These are phyloP conservation scores for Effrenium voratum DNA, from an alignment of 73 alveolate genomes.

Conservation along the genomic window DNA sequence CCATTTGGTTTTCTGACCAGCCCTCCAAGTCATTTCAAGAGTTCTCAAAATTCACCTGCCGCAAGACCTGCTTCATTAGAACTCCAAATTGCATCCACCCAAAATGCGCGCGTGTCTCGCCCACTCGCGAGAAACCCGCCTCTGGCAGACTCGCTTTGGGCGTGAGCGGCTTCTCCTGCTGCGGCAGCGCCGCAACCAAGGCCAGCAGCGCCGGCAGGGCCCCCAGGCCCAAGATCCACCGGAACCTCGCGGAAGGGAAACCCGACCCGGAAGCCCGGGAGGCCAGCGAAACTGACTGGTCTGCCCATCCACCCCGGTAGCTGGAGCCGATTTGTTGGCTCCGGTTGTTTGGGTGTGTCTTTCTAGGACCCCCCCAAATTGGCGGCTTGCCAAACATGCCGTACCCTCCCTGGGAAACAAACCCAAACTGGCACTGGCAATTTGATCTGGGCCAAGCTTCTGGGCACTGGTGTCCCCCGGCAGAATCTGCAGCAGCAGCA, in stretches of 20 bases:
- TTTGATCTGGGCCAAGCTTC: not conserved
- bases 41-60: not conserved
- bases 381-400: too few relatives aligned
- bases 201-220: slow-evolving; percentile 62
- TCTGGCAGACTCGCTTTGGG: not conserved
- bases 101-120: not conserved
- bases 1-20: too few relatives aligned
- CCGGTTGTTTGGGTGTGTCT: too few relatives aligned
- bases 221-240: slow-evolving; percentile 57
- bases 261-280: too few relatives aligned
- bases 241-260: slow-evolving; percentile 59
- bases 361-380: too few relatives aligned
- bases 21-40: too few relatives aligned
- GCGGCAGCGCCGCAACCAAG: not conserved
- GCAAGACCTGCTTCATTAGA: not conserved
- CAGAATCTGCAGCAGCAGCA: slow-evolving; percentile 2
- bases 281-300: too few relatives aligned
- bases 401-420: too few relatives aligned
- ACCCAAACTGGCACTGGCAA: not conserved
- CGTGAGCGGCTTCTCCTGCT: not conserved
- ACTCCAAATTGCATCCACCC: not conserved
- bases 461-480: slow-evolving; percentile 41
- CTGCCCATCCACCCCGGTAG: too few relatives aligned
- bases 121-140: not conserved
- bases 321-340: too few relatives aligned